Base-by-base conservation (phyloP, 129 eudicot genomes). In the Centaurea solstitialis region DNA sequence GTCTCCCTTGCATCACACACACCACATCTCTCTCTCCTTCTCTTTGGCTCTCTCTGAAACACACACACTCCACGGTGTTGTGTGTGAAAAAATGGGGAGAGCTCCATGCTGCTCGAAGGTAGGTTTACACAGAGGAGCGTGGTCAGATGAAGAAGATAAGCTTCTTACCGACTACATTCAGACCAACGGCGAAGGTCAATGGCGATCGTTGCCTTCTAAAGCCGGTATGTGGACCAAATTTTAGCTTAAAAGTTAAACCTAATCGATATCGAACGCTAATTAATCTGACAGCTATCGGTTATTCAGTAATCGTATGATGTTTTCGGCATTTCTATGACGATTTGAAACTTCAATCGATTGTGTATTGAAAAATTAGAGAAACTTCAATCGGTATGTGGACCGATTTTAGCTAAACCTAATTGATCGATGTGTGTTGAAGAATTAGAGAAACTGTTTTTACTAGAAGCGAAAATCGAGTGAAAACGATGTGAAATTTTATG, bases 51-150 rank as follows among this genome's bases (percentile, higher is more conserved):
- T 18, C 68, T 61, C 33, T 21, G 20, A 9, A 20, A 64, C 71
- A 76, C 72, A 76, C 72, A 39, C 66, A 76, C 67, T 70, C 18
- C 4, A 18, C 26, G 30, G 85, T 81, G 68, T 82, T 82, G 86
- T 70, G 78, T 69, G 53, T 62, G 37, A 10, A 72, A 43, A 62
- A 53, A 85, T 85, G 88, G 88, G 88, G 7, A 64, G 88, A 64
- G 85, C 88, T 41, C 88, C 88, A 0, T 85, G 88, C 45, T 85
- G 88, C 66, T 80, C 85, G 2, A 85, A 85, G 78, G 81, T 85
- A 0, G 88, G 88, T 22, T 80, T 85, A 73, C 84, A 85, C 62
- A 64, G 88, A 71, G 88, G 88, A 53, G 85, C 88, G 10, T 85
- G 88, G 88, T 85, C 88, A 5, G 68, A 30, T 45, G 82, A 85